Evolutionary conservation across 139 green algal genomes (phyloP).

Genomic region (Micractinium sp.): DNA sequence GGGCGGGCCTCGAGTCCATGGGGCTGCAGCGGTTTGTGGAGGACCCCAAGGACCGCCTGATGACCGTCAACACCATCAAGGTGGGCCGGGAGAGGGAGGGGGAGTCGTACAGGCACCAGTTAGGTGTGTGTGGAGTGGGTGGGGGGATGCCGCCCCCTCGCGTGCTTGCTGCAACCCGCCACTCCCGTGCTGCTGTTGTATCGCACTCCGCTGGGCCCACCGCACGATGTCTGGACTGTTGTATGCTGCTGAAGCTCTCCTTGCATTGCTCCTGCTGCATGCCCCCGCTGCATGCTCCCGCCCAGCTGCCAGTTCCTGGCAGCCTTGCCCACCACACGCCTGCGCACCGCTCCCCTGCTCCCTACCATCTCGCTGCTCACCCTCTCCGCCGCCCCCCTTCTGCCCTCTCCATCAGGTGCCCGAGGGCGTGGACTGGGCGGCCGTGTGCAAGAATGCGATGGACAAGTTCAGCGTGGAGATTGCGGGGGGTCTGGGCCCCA

Average conservation of each 20-base stretch:
- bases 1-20: slow-evolving; percentile 78
- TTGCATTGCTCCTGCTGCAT: no score
- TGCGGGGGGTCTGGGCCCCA: slow-evolving; percentile 81
- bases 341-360: neutral
- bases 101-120: no score
- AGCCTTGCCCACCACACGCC: no score
- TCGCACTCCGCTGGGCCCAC: no score
- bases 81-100: slow-evolving; percentile 17
- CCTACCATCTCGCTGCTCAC: neutral
- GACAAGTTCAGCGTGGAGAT: slow-evolving; percentile 79
- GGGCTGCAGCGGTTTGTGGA: slow-evolving; percentile 85
- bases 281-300: no score
- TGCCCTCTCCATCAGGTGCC: slow-evolving; percentile 59
- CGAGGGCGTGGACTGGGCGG: slow-evolving; percentile 82
- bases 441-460: slow-evolving; percentile 86
- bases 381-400: neutral
- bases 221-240: no score
- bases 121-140: neutral
- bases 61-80: slow-evolving; percentile 94
- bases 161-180: neutral
- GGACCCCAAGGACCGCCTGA: slow-evolving; percentile 74
- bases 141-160: no score
- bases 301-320: no score
- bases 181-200: no score
- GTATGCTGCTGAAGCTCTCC: no score